phyloP scores from a whole-genome alignment of 257 asterid species.

The Dorcoceras hygrometricum region DNA sequence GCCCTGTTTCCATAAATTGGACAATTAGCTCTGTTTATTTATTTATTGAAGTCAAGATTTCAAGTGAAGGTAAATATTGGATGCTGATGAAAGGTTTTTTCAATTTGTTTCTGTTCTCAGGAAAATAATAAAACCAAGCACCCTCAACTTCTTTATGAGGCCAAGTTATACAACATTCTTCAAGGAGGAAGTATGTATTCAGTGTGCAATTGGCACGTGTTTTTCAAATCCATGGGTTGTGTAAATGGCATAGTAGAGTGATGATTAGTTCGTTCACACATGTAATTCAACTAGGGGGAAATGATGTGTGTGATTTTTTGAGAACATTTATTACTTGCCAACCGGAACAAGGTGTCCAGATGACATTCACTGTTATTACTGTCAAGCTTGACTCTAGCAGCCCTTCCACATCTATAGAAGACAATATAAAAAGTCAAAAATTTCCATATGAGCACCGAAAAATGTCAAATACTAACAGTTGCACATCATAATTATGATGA shows the following conservation, averaged over 20 bases:
- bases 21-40: background rate
- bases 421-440: slow-evolving; percentile 9
- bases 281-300: slow-evolving; percentile 14
- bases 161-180: slow-evolving; percentile 82
- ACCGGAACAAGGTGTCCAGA: background rate
- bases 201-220: slow-evolving; percentile 24
- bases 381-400: slow-evolving; percentile 2
- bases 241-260: slow-evolving; percentile 13
- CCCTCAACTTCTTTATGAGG: slow-evolving; percentile 91
- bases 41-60: slow-evolving; percentile 1
- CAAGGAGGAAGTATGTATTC: slow-evolving; percentile 90
- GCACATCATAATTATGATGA: background rate
- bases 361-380: background rate
- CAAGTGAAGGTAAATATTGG: background rate
- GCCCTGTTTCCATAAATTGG: background rate
- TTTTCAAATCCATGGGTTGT: slow-evolving; percentile 24
- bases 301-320: slow-evolving; percentile 4
- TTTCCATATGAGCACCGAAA: background rate
- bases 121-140: slow-evolving; percentile 90
- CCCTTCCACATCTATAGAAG: background rate
- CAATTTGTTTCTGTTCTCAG: slow-evolving; percentile 43
- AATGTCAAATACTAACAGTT: slow-evolving; percentile 12
- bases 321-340: slow-evolving; percentile 10
- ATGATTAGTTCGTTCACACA: slow-evolving; percentile 2
- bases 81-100: slow-evolving; percentile 14